Base-by-base conservation (phyloP, 2,329 filamentous ascomycete species). In the Elsinoe ampelina region DNA sequence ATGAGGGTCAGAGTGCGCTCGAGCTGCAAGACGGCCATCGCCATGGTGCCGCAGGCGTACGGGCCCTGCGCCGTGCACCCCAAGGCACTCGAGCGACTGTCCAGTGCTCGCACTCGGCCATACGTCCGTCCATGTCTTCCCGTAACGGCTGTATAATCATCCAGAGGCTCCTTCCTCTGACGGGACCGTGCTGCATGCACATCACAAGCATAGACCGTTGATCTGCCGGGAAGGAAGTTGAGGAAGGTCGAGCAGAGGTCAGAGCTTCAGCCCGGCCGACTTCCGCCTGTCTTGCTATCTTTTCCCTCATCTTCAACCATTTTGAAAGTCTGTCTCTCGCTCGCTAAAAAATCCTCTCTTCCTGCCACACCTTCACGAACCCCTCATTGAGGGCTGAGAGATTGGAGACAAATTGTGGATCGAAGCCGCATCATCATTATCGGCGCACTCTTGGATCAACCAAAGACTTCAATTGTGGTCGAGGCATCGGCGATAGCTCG, bases 401-500 rank as follows among this genome's bases (percentile, higher is more conserved):
- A 5, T 8, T 30, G 26, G 12, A 34, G 17, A 50, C 19, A 15
- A 34, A 50, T 34, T 50, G 45, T 50, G 45, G 26, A 50, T 34
- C 45, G 15, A 34, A 34, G 26, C 26, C 32, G 30, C 45, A 50
- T 50, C 43, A 48, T 48, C 45, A 35, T 35, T 35, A 34, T 15
- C 32, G 34, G 10, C 15, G 32, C 48, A 38, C 34, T 12, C 32
- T 26, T 20, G 11, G 17, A n/a, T 17, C 17, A 19, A 38, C 32
- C 32, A 38, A 52, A 34, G 19, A 26, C 48, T 52, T 38, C 32
- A 39, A 19, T 26, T 13, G 6, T 36, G 32, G 17, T 52, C 19
- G 32, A 36, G 48, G 12, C 52, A 55, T 55, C 52, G 52, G 36
- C 52, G 52, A 55, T 55, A 55, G 52, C 52, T 55, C 36, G 52